Conservation (phyloP, 306 rosid species). For the Malus sylvestris region DNA sequence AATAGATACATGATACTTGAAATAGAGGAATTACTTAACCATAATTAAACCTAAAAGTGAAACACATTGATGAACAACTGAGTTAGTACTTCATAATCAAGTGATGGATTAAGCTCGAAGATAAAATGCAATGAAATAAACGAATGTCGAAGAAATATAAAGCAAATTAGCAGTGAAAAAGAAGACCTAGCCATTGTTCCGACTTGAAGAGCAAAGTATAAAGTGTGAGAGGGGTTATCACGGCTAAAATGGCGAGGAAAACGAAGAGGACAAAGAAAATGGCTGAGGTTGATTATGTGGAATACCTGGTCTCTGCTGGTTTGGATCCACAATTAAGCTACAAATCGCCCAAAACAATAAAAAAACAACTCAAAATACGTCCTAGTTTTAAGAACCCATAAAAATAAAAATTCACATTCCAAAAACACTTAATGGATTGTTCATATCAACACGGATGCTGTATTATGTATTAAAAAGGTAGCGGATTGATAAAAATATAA, state of each 20-base stretch:
- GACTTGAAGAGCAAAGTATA: not conserved
- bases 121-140: not conserved
- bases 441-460: too few relatives aligned
- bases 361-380: too few relatives aligned
- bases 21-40: not conserved
- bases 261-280: conserved; percentile 20
- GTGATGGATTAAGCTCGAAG: not conserved
- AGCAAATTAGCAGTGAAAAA: not conserved
- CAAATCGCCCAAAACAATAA: too few relatives aligned
- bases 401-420: too few relatives aligned
- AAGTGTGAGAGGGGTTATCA: conserved; percentile 35
- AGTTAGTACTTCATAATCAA: too few relatives aligned
- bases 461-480: too few relatives aligned
- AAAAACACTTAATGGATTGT: too few relatives aligned
- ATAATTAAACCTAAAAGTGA: not conserved
- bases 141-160: not conserved
- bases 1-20: not conserved
- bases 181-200: not conserved
- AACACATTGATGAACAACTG: not conserved
- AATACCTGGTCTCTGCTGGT: conserved; percentile 20
- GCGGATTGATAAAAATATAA: too few relatives aligned
- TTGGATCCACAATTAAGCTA: conserved; percentile 40
- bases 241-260: conserved; percentile 37
- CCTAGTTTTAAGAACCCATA: too few relatives aligned
- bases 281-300: conserved; percentile 19